Evolutionary conservation across 192 early-diverging fungal species (phyloP), one percentile per base, ranked within the genome.

Genomic region (Rhizoclosmatium sp.): DNA sequence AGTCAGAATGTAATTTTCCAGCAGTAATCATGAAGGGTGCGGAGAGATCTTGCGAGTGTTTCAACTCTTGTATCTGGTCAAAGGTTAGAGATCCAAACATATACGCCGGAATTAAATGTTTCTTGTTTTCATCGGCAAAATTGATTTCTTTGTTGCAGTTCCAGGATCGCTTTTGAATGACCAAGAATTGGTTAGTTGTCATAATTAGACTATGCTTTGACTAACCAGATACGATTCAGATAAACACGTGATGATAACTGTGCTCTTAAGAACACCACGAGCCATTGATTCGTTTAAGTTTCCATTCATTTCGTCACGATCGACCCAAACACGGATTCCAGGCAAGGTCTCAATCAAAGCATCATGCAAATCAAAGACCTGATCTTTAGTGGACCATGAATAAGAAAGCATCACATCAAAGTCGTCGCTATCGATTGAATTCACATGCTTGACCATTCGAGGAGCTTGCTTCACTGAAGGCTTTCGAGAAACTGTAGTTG

Each of bases 61-160:
- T 31, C 0, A 31, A 31, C 31, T 31, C 31, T 31, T 31, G 31
- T 12, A 62, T 7, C 16, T 75, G 19, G 4, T 58, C 21, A 40
- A 39, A 7, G 4, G 0, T 4, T 7, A 60, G 4, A n/a, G 45
- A 61, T 3, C 9, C 5, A 62, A 75, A 75, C 72, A 75, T 75
- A 19, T 47, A 47, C 65, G 59, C 65, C 0, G 46, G 46, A n/a
- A 78, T 54, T 16, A 78, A 7, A 10, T 65, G 76, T 71, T 78
- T 78, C 16, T 61, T 7, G 5, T 71, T 16, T 21, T 78, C 76
- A 10, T 65, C 76, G 41, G 59, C 72, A 62, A 62, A 75, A 21
- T 60, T 75, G 59, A 75, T 60, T 62, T 75, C 72, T 21, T 60
- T 58, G 14, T 14, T 31, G 72, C 72, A 75, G 45, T 75, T 75